phyloP scores from a whole-genome alignment of 2,329 filamentous ascomycete species.

The Microdochium bolleyi region DNA sequence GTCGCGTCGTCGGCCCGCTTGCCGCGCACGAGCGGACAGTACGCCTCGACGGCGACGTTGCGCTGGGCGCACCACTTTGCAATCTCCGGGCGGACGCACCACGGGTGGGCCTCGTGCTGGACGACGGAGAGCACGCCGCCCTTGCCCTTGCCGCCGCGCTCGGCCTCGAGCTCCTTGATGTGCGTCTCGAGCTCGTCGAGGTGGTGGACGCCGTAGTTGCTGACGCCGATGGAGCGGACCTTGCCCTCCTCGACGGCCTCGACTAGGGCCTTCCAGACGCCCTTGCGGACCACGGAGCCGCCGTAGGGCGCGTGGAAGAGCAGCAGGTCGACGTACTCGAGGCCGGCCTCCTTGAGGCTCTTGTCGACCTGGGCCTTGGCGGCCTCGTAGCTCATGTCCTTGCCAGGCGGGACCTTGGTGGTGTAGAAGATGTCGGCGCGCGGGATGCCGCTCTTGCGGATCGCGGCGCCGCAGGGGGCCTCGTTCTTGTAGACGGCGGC shows the following conservation, averaged over 20 bases:
- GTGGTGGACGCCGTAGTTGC: constrained; percentile 58
- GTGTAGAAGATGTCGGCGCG: constrained; percentile 47
- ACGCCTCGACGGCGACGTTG: constrained; percentile 55
- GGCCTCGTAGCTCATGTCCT: constrained; percentile 46
- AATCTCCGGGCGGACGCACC: constrained; percentile 74
- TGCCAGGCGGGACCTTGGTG: constrained; percentile 40
- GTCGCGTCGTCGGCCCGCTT: constrained; percentile 62
- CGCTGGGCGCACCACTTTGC: constrained; percentile 65
- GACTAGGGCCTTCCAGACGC: constrained; percentile 55
- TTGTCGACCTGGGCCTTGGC: constrained; percentile 56
- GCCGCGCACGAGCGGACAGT: constrained; percentile 55
- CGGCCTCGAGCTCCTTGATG: constrained; percentile 52
- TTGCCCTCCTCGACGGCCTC: constrained; percentile 55
- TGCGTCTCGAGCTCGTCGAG: constrained; percentile 51
- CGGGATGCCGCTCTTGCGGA: constrained; percentile 30
- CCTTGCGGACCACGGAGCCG: constrained; percentile 46
- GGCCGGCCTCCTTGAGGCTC: constrained; percentile 52
- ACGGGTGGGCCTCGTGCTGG: constrained; percentile 87
- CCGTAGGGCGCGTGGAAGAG: constrained; percentile 56
- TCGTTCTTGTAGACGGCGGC: constrained; percentile 45
- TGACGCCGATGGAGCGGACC: constrained; percentile 53
- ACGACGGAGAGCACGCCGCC: constrained; percentile 73
- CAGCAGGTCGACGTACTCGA: constrained; percentile 61
- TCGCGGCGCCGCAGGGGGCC: constrained; percentile 34
- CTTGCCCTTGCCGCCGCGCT: constrained; percentile 53